A percentile compares a stretch with the other conserved stretches of the same genome.
phyloP scores from a whole-genome alignment of 2,329 filamentous ascomycete species.

The Arachnomyces sp. region DNA sequence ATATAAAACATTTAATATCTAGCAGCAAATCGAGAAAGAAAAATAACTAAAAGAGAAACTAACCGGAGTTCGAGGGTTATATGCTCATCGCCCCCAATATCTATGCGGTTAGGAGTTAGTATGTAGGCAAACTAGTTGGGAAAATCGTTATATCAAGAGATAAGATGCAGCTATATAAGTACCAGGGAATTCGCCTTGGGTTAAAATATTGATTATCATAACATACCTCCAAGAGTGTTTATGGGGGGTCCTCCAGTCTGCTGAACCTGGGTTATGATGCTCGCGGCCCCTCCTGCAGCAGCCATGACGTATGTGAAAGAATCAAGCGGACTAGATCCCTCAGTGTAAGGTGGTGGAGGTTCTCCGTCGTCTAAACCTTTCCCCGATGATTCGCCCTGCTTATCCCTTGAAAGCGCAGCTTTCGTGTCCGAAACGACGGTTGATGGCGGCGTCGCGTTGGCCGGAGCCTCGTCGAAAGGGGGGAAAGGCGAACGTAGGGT shows the following conservation, averaged over 20 bases:
- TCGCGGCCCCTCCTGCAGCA: constrained; percentile 89
- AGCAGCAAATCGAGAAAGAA: constrained; percentile 1
- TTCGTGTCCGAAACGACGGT: constrained; percentile 67
- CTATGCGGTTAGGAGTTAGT: constrained; percentile 33
- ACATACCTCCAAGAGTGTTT: constrained; percentile 76
- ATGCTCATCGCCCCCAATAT: constrained; percentile 84
- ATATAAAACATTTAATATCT: constrained; percentile 8
- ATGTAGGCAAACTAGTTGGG: not conserved
- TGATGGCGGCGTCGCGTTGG: constrained; percentile 36
- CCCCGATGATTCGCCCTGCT: constrained; percentile 65
- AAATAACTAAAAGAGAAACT: constrained; percentile 20
- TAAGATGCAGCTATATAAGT: not conserved
- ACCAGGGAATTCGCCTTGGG: not conserved
- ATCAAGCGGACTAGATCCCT: constrained; percentile 84
- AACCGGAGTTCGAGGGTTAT: constrained; percentile 93
- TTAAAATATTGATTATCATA: not conserved
- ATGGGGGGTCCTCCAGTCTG: constrained; percentile 80
- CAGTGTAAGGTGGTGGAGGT: constrained; percentile 90
- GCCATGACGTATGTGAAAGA: constrained; percentile 98
- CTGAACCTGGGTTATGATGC: constrained; percentile 98
- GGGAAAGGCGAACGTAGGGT: constrained; percentile 23
- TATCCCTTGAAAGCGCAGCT: constrained; percentile 72
- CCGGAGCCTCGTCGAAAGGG: constrained; percentile 43
- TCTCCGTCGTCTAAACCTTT: constrained; percentile 75
- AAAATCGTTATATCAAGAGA: not conserved